phyloP scores from a whole-genome alignment of 768 basidiomycete genomes.

The Boletales sp. region DNA sequence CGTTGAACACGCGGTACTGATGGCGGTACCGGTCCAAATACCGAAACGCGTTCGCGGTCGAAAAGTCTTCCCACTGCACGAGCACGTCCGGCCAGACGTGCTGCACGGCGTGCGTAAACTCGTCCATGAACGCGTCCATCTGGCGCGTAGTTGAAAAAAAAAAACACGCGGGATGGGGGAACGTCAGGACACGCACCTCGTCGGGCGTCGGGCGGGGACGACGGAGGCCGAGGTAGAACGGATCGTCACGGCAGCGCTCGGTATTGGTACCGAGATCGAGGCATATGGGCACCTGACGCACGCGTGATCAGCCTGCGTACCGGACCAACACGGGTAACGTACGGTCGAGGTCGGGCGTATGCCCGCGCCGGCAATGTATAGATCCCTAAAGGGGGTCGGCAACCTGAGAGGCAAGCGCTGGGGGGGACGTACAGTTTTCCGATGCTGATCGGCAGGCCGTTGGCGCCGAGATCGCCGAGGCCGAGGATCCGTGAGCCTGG shows the following conservation, averaged over 20 bases:
- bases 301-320: not conserved
- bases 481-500: slow-evolving; percentile 71
- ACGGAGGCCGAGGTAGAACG: slow-evolving; percentile 71
- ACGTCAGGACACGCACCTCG: slow-evolving; percentile 35
- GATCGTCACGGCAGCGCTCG: slow-evolving; percentile 59
- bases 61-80: slow-evolving; percentile 78
- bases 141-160: slow-evolving; percentile 16
- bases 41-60: slow-evolving; percentile 74
- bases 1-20: slow-evolving; percentile 63
- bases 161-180: not conserved
- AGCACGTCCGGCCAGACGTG: slow-evolving; percentile 63
- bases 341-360: slow-evolving; percentile 49
- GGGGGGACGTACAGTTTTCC: slow-evolving; percentile 58
- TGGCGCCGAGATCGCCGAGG: slow-evolving; percentile 46
- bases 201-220: slow-evolving; percentile 44
- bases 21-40: slow-evolving; percentile 63
- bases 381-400: slow-evolving; percentile 35
- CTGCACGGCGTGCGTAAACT: slow-evolving; percentile 68
- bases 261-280: slow-evolving; percentile 80
- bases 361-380: slow-evolving; percentile 73
- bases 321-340: slow-evolving; percentile 4
- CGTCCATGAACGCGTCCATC: slow-evolving; percentile 74
- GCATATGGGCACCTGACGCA: slow-evolving; percentile 53
- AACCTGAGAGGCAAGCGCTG: not conserved
- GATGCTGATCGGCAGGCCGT: slow-evolving; percentile 53